These are phyloP conservation scores for Aspergillus fructus DNA, from an alignment of 2,329 filamentous ascomycete genomes.

Conservation along the genomic window DNA sequence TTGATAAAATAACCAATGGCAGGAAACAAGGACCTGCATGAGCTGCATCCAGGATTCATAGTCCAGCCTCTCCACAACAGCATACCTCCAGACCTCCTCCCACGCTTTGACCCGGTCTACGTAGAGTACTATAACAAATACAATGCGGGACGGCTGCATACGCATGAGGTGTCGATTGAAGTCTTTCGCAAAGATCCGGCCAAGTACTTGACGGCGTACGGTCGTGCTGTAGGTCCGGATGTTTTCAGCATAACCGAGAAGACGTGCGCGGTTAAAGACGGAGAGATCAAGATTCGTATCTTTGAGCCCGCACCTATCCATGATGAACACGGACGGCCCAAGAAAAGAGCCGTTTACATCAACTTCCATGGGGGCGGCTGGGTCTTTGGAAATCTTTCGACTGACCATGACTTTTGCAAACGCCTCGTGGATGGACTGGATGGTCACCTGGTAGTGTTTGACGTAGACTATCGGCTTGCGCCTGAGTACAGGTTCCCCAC, in stretches of 20 bases:
- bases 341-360: constrained; percentile 41
- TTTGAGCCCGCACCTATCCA: constrained; percentile 35
- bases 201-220: constrained; percentile 41
- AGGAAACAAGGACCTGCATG: constrained; percentile 24
- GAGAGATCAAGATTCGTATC: constrained; percentile 42
- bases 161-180: constrained; percentile 43
- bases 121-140: constrained; percentile 45
- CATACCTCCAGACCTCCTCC: constrained; percentile 38
- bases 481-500: constrained; percentile 41
- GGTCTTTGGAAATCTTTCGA: constrained; percentile 42
- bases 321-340: constrained; percentile 25
- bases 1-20: constrained; percentile 9
- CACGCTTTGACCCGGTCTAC: constrained; percentile 42
- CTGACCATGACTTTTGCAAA: constrained; percentile 45
- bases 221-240: constrained; percentile 37
- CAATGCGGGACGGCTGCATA: constrained; percentile 42
- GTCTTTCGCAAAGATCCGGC: constrained; percentile 39
- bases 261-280: constrained; percentile 39
- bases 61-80: constrained; percentile 42
- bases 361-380: constrained; percentile 45
- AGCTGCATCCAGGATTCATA: constrained; percentile 23
- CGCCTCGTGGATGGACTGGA: constrained; percentile 37
- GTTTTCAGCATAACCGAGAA: constrained; percentile 41
- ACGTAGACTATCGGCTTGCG: constrained; percentile 46
- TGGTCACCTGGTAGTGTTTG: constrained; percentile 43